These are phyloP conservation scores for Aspergillus puulaauensis DNA, from an alignment of 2,329 filamentous ascomycete genomes.

Conservation along the genomic window DNA sequence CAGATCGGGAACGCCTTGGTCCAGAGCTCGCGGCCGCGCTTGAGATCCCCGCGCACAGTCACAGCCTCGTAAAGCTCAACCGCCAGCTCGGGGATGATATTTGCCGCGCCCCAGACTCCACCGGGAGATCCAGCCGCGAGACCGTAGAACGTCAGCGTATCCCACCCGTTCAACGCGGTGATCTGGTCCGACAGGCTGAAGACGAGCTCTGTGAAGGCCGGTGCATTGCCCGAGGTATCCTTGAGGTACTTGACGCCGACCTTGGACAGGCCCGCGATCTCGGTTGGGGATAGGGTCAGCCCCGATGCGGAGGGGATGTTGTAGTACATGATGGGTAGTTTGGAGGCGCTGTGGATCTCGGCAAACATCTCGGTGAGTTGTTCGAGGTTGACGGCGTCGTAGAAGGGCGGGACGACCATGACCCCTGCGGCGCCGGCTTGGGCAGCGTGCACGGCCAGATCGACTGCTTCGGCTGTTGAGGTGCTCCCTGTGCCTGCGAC, in stretches of 20 bases:
- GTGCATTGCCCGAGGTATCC: constrained; percentile 54
- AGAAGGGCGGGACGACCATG: constrained; percentile 54
- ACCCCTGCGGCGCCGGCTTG: constrained; percentile 42
- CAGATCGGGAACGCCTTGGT: constrained; percentile 51
- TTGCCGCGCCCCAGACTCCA: constrained; percentile 53
- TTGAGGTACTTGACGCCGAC: constrained; percentile 53
- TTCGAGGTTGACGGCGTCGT: constrained; percentile 45
- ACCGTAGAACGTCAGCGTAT: constrained; percentile 55
- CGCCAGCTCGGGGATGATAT: constrained; percentile 52
- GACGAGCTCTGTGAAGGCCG: constrained; percentile 51
- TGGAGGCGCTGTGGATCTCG: constrained; percentile 39
- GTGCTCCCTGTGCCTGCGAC: constrained; percentile 41
- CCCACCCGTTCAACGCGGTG: constrained; percentile 55
- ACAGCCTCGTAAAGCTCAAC: constrained; percentile 50
- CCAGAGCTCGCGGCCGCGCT: constrained; percentile 49
- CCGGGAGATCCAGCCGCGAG: constrained; percentile 52
- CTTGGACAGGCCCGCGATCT: constrained; percentile 46
- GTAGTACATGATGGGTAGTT: constrained; percentile 51
- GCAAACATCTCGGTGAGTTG: constrained; percentile 42
- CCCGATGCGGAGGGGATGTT: constrained; percentile 53
- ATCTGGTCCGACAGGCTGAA: constrained; percentile 44
- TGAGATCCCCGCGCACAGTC: constrained; percentile 44
- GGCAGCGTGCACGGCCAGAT: constrained; percentile 43
- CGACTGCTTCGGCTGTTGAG: constrained; percentile 42
- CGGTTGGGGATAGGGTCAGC: constrained; percentile 39